Conservation (phyloP, 108 stramenopile genomes). For the Cylindrotheca fusiformis region DNA sequence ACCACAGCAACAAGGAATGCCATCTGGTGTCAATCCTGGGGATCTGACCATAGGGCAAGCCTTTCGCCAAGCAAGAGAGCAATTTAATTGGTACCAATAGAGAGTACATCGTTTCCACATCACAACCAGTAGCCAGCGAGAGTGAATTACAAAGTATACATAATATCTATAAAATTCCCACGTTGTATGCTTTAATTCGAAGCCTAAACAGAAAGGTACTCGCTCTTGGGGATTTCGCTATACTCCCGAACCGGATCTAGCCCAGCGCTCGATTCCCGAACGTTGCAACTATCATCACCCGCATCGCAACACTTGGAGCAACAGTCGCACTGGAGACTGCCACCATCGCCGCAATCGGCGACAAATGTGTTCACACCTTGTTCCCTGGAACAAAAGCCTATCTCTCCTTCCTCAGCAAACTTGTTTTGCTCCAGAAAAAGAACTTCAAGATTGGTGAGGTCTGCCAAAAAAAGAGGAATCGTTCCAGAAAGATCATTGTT, state of each 20-base stretch:
- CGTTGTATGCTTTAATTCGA: background rate
- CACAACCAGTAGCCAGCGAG: background rate
- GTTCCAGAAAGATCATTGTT: slow-evolving; percentile 32
- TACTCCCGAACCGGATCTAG: slow-evolving; percentile 17
- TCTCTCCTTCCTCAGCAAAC: too few relatives aligned
- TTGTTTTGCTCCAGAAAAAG: slow-evolving; percentile 25
- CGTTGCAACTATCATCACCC: slow-evolving; percentile 18
- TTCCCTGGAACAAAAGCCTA: too few relatives aligned
- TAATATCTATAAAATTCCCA: background rate
- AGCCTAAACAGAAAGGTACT: too few relatives aligned
- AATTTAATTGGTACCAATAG: too few relatives aligned
- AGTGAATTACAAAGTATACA: background rate
- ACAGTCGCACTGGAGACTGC: slow-evolving; percentile 23
- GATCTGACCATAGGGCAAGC: slow-evolving; percentile 87
- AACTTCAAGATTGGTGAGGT: slow-evolving; percentile 13
- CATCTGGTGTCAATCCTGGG: slow-evolving; percentile 53
- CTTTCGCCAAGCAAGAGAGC: slow-evolving; percentile 75
- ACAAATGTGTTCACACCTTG: slow-evolving; percentile 18
- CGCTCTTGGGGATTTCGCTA: slow-evolving; percentile 19
- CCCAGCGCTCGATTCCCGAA: slow-evolving; percentile 11
- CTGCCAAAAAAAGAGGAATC: slow-evolving; percentile 27
- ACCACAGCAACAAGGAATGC: slow-evolving; percentile 44
- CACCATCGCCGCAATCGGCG: slow-evolving; percentile 19
- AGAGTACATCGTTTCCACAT: too few relatives aligned
- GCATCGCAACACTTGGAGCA: slow-evolving; percentile 29